phyloP scores from a whole-genome alignment of 2,329 filamentous ascomycete species.

The Trichophyton mentagrophytes region DNA sequence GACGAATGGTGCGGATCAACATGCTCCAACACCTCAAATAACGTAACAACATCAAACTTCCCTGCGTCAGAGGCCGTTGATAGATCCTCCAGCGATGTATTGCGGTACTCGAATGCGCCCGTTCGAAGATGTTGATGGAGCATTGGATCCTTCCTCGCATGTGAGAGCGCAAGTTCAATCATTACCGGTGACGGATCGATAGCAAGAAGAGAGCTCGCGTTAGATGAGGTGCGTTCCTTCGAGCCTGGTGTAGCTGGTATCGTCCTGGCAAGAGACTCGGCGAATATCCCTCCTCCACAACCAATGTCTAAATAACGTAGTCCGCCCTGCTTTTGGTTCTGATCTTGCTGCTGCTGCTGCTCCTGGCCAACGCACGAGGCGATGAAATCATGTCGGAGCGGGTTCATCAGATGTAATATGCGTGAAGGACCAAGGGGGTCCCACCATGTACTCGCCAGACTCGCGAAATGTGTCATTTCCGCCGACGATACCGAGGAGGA shows the following conservation, averaged over 20 bases:
- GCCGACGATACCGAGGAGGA: conserved; percentile 65
- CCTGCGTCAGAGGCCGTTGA: background rate
- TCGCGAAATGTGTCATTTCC: conserved; percentile 89
- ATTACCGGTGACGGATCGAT: conserved; percentile 34
- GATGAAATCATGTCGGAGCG: conserved; percentile 88
- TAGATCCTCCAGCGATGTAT: conserved; percentile 60
- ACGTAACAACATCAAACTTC: conserved; percentile 62
- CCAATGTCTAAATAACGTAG: conserved; percentile 79
- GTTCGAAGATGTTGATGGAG: conserved; percentile 43
- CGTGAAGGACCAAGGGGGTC: conserved; percentile 85
- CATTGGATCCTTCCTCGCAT: conserved; percentile 61
- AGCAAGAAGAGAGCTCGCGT: conserved; percentile 32
- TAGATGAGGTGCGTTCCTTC: conserved; percentile 13
- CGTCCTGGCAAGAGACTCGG: conserved; percentile 48
- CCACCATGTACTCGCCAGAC: conserved; percentile 92
- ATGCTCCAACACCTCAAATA: conserved; percentile 94
- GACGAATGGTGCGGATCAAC: conserved; percentile 65
- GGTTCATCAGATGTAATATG: conserved; percentile 95
- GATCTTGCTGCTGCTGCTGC: conserved; percentile 1
- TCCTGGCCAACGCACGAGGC: conserved; percentile 50
- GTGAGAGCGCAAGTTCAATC: conserved; percentile 54
- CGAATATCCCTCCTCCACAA: conserved; percentile 93
- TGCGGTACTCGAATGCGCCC: conserved; percentile 53
- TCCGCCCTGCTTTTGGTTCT: conserved; percentile 16
- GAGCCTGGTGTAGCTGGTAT: conserved; percentile 19